Evolutionary conservation across 2,329 filamentous ascomycete genomes (phyloP), one percentile per base, ranked within the genome.

Genomic region (Diaporthe sp.): DNA sequence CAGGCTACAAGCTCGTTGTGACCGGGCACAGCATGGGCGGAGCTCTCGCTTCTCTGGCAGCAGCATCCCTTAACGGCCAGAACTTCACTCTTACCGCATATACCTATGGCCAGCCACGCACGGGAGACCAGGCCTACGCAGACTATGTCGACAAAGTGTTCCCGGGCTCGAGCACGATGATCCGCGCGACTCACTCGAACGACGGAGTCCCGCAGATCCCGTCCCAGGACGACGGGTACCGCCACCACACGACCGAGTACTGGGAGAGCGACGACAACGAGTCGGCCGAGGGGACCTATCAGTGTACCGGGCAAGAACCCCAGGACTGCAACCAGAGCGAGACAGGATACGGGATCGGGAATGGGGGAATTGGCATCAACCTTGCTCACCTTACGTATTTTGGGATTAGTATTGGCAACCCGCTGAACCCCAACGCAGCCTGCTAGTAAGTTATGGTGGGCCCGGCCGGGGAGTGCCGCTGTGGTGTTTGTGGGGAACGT

Each of bases 181-280:
- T 82, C 78, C 83, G 88, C 9, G 83, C 88, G 33, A 89, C 87
- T 0, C 87, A 89, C 78, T 82, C 78, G 52, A 80, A 85, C 60
- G 89, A 90, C 72, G 84, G 86, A 0, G 85, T 90, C 0, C 87
- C 88, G 0, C 84, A 86, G 69, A 79, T 90, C 8, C 87, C 88
- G 0, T 80, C 85, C 1, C 55, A 82, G 30, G 47, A 82, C 4
- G 78, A 89, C 54, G 86, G 86, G 0, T 90, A 85, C 77, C 78
- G 82, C 9, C 88, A 89, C 75, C 82, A 86, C 47, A 83, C 81
- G 35, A 87, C 88, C 0, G 89, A 90, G 79, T 89, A 88, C 77
- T 89, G 81, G 74, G 47, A 45, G 42, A 68, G 64, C 64, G 64
- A 68, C 64, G 47, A 68, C 47, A 7, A 8, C 1, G 5, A 9